These are phyloP conservation scores for Ascodesmis nigricans DNA, from an alignment of 495 filamentous ascomycete genomes.

Conservation along the genomic window DNA sequence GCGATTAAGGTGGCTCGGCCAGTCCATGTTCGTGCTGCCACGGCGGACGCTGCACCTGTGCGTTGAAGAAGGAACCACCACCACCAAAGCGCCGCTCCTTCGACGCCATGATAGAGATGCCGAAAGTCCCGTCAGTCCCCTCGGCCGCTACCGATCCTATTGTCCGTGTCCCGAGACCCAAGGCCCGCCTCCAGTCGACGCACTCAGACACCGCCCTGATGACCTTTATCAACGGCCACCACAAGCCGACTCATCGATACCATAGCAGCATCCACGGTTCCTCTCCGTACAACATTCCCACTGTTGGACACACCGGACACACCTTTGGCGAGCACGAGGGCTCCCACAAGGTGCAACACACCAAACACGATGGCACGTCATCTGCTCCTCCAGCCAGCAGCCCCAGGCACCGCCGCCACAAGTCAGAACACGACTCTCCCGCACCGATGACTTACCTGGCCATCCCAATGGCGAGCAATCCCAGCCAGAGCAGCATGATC, in stretches of 20 bases:
- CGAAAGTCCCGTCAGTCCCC: too few species aligned
- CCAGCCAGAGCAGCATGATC: slow-evolving; percentile 14
- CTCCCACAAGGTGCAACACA: slow-evolving; percentile 9
- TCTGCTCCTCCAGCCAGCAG: slow-evolving; percentile 9
- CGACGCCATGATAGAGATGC: too few species aligned
- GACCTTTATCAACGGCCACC: slow-evolving; percentile 79
- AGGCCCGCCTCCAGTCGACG: slow-evolving; percentile 55
- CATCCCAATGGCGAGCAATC: slow-evolving; percentile 17
- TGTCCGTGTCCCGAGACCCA: too few species aligned
- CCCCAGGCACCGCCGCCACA: slow-evolving; percentile 19
- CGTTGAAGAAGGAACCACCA: slow-evolving; percentile 64
- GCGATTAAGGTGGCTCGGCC: slow-evolving; percentile 18
- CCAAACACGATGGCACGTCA: slow-evolving; percentile 6
- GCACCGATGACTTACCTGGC: slow-evolving; percentile 19
- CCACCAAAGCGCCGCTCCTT: slow-evolving; percentile 25
- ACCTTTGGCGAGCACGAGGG: slow-evolving; percentile 21
- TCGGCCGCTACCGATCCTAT: too few species aligned
- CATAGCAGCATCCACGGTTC: slow-evolving; percentile 27
- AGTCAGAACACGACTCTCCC: slow-evolving; percentile 21
- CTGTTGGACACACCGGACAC: slow-evolving; percentile 19
- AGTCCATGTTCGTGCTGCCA: slow-evolving; percentile 74
- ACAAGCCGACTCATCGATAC: slow-evolving; percentile 78
- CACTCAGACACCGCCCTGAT: slow-evolving; percentile 69
- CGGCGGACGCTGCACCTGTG: slow-evolving; percentile 78
- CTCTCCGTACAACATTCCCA: slow-evolving; percentile 20